Evolutionary conservation across 2,329 filamentous ascomycete species (phyloP).

Genomic region (Sphaerulina vaccinii): DNA sequence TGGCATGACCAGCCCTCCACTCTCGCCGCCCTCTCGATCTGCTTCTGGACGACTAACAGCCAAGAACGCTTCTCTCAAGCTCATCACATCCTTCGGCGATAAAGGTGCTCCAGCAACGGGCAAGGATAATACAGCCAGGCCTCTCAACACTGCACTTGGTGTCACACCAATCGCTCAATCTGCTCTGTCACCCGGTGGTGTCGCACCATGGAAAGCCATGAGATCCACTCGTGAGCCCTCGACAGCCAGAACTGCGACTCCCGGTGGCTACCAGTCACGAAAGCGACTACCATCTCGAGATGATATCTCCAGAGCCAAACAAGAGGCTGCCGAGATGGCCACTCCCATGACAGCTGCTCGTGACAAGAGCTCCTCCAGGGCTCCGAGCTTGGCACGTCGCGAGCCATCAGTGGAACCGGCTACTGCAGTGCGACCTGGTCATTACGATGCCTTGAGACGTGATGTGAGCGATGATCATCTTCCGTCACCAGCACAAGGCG

Average conservation of each 20-base stretch:
- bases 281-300: conserved; percentile 67
- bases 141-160: conserved; percentile 43
- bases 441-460: conserved; percentile 22
- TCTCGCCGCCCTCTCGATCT: conserved; percentile 68
- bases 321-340: conserved; percentile 59
- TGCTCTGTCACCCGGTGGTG: conserved; percentile 64
- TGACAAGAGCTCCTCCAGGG: conserved; percentile 32
- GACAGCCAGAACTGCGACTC: conserved; percentile 57
- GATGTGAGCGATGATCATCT: conserved; percentile 44
- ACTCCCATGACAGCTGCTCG: conserved; percentile 65
- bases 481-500: conserved; percentile 67
- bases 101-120: conserved; percentile 54
- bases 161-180: conserved; percentile 79
- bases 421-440: conserved; percentile 28
- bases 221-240: conserved; percentile 45
- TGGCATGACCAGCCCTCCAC: conserved; percentile 62
- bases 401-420: conserved; percentile 31
- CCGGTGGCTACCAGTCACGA: conserved; percentile 56
- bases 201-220: conserved; percentile 39
- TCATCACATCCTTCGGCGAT: conserved; percentile 85
- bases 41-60: conserved; percentile 57
- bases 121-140: conserved; percentile 9
- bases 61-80: conserved; percentile 80
- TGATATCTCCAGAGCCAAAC: conserved; percentile 41
- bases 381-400: conserved; percentile 15